phyloP scores from a whole-genome alignment of 2,329 filamentous ascomycete species.

The Aureobasidium melanogenum region DNA sequence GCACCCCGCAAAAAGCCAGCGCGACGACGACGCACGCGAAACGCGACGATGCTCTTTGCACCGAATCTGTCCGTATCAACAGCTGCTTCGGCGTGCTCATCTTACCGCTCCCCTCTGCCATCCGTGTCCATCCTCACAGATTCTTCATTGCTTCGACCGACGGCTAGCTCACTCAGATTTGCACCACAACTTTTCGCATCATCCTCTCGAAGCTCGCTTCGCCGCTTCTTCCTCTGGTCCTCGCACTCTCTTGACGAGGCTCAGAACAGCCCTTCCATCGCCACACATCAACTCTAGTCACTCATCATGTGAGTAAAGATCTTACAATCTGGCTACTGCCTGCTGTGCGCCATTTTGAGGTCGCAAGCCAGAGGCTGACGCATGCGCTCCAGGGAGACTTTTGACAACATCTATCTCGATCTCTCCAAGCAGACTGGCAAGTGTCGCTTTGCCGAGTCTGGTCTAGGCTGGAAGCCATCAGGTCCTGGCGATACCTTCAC shows the following conservation, averaged over 20 bases:
- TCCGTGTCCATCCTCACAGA: neutral
- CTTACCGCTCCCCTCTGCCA: neutral
- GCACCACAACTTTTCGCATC: neutral
- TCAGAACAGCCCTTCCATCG: neutral
- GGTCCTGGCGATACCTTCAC: conserved; percentile 88
- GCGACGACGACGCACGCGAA: neutral
- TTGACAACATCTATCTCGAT: conserved; percentile 95
- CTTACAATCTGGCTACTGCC: neutral
- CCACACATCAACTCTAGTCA: neutral
- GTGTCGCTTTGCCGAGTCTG: conserved; percentile 89
- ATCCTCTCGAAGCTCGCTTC: neutral
- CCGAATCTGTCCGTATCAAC: neutral
- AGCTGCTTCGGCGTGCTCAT: neutral
- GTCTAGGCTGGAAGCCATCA: conserved; percentile 89
- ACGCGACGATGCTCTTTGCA: conserved; percentile 3
- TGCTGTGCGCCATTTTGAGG: neutral
- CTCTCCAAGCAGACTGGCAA: conserved; percentile 87
- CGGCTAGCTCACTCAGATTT: neutral
- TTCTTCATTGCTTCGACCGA: neutral
- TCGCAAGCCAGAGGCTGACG: conserved; percentile 1
- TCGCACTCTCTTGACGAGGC: neutral
- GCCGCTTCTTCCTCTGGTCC: neutral
- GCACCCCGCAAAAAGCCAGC: neutral
- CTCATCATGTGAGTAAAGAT: neutral
- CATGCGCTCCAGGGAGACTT: conserved; percentile 60